Evolutionary conservation across 1,139 yeast species (phyloP), one percentile per base, ranked within the genome.

Genomic region (Candida gigantensis): DNA sequence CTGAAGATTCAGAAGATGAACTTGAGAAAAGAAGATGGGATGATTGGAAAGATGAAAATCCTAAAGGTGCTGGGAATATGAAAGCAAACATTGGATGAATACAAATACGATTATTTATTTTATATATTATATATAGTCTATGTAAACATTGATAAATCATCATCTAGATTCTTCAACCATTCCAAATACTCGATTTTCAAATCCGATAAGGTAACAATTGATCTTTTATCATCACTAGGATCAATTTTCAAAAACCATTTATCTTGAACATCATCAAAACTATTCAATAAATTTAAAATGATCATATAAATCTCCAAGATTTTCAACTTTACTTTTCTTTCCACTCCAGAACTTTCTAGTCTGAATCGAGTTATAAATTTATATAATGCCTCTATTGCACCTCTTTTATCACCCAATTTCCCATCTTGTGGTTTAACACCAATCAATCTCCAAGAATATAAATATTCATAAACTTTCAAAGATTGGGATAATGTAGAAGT

Each of bases 21-120:
- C 72, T 68, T 17, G 78, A 72, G 41, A 79, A 83, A 39, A 72
- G 98, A 45, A 74, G 75, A 35, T 92, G 97, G 97, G 97, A 92
- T 60, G 94, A 85, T 45, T 92, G 94, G 72, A 81, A 81, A 35
- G 99, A 92, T 49, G 80, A 79, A 5, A 80, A 89, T 55, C 87
- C 92, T 1, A 81, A 79, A 57, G 96, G 96, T 4, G 79, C 89
- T 36, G 98, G 97, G 12, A 92, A 92, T 55, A 88, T 90, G 37
- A 81, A 81, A 55, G 68, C 61, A 4, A 90, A 89, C 55, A 67
- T 84, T 36, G 96, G 97, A 14, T 86, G 58, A 47, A 16, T 28
- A 25, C 19, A 25, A 29, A 16, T 32, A 37, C 37, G 27, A n/a
- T 30, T 31, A 6, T 27, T 20, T 17, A 28, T 11, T 25, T 5